Evolutionary conservation across 1,284 basidiomycete species (phyloP).

Genomic region (Ganoderma multipileum): DNA sequence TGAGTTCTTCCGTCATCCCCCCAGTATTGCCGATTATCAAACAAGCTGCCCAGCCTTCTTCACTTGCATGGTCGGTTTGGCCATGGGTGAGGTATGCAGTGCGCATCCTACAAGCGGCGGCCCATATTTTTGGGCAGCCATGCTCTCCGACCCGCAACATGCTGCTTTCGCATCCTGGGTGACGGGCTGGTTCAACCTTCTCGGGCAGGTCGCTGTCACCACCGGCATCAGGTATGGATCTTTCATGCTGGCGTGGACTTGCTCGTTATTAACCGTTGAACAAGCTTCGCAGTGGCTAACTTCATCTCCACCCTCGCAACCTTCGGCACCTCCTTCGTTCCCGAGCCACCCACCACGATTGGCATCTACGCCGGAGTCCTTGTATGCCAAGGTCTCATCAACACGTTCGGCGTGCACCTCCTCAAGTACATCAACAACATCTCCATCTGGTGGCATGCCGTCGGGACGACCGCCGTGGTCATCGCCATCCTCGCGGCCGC

Average conservation of each 20-base stretch:
- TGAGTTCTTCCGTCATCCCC: constrained; percentile 18
- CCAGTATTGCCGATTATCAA: not conserved
- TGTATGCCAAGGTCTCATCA: constrained; percentile 70
- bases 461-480: constrained; percentile 70
- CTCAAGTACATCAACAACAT: constrained; percentile 74
- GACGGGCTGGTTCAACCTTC: constrained; percentile 78
- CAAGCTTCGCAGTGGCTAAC: constrained; percentile 70
- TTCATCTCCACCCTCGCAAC: constrained; percentile 72
- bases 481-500: constrained; percentile 75
- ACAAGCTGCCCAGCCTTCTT: constrained; percentile 54
- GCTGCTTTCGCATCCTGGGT: constrained; percentile 75
- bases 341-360: constrained; percentile 64
- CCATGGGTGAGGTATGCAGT: constrained; percentile 78
- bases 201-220: constrained; percentile 79
- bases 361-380: constrained; percentile 79
- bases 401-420: constrained; percentile 73
- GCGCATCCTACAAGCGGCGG: constrained; percentile 80
- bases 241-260: not conserved
- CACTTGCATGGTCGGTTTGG: constrained; percentile 69
- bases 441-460: constrained; percentile 76
- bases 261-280: not conserved
- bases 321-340: constrained; percentile 62
- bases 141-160: constrained; percentile 61
- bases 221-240: constrained; percentile 67
- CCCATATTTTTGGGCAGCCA: constrained; percentile 80